Conservation (phyloP, 1,284 basidiomycete genomes). For the Apiotrichum gamsii region DNA sequence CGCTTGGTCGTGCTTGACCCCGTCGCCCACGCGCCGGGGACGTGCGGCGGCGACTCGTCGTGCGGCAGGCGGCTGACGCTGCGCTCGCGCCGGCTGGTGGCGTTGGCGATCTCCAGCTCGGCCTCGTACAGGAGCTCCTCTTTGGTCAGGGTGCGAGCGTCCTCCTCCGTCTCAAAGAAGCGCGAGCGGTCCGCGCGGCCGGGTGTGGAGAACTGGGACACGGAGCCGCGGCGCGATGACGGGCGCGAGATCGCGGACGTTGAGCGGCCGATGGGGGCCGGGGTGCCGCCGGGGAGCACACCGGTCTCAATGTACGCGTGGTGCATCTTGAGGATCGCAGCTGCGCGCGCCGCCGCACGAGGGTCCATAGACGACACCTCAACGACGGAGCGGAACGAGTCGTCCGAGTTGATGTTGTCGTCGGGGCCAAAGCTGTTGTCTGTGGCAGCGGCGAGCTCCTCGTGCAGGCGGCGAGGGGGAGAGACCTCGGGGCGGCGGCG, state of each 20-base stretch:
- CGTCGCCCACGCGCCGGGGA: constrained; percentile 25
- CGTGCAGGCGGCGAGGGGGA: constrained; percentile 2
- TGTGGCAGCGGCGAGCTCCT: constrained; percentile 8
- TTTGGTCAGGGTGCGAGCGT: constrained; percentile 24
- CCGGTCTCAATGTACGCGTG: constrained; percentile 73
- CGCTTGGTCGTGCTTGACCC: constrained; percentile 11
- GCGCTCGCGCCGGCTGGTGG: background rate
- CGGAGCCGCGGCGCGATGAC: constrained; percentile 2
- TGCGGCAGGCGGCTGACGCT: background rate
- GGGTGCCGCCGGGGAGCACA: constrained; percentile 19
- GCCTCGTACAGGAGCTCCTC: constrained; percentile 35
- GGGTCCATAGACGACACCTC: constrained; percentile 77
- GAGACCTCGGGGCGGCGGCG: too few relatives aligned
- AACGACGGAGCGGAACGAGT: constrained; percentile 48
- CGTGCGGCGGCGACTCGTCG: background rate
- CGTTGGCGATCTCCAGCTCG: constrained; percentile 4
- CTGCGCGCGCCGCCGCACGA: constrained; percentile 74
- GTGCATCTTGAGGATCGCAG: constrained; percentile 81
- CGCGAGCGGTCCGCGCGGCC: constrained; percentile 26
- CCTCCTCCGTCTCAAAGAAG: constrained; percentile 22
- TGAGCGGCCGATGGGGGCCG: background rate
- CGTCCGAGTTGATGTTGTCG: constrained; percentile 17
- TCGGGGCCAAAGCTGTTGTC: constrained; percentile 2
- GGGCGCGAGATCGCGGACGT: constrained; percentile 9
- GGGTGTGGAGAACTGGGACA: background rate